A percentile compares a stretch with the other conserved stretches of the same genome.
These are phyloP conservation scores for Xanthoceras sorbifolium DNA, from an alignment of 345 rosid species.

Conservation along the genomic window DNA sequence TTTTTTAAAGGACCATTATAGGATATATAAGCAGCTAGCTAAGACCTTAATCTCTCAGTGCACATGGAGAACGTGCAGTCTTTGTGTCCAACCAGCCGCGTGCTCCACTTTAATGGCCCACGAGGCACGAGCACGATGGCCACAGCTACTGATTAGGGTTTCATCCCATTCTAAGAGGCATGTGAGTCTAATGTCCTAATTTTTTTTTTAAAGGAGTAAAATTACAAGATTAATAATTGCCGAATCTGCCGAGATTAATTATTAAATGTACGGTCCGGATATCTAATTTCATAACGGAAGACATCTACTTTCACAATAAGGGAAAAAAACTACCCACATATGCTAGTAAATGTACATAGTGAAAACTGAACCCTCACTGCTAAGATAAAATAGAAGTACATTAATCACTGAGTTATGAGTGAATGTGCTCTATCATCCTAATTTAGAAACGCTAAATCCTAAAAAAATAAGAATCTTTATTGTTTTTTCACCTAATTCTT, in stretches of 20 bases:
- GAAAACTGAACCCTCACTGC: too few relatives aligned
- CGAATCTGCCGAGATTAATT: too few relatives aligned
- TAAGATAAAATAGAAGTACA: too few relatives aligned
- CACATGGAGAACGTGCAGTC: conserved; percentile 35
- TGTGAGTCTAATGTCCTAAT: neutral
- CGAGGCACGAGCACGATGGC: neutral
- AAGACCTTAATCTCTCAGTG: neutral
- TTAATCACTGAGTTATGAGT: too few relatives aligned
- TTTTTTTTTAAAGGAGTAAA: too few relatives aligned
- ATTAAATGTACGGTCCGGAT: too few relatives aligned
- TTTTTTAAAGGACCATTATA: too few relatives aligned
- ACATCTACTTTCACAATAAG: too few relatives aligned
- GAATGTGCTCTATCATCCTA: neutral
- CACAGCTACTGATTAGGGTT: neutral
- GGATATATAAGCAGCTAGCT: neutral
- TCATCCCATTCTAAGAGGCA: neutral
- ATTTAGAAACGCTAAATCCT: neutral
- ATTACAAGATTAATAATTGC: too few relatives aligned
- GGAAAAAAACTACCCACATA: too few relatives aligned
- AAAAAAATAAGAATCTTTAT: neutral
- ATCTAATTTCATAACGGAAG: too few relatives aligned
- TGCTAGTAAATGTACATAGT: too few relatives aligned
- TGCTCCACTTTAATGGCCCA: neutral
- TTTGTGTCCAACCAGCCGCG: neutral
- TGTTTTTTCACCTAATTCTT: neutral